Conservation (phyloP, 306 rosid genomes). For the Rosa persica region DNA sequence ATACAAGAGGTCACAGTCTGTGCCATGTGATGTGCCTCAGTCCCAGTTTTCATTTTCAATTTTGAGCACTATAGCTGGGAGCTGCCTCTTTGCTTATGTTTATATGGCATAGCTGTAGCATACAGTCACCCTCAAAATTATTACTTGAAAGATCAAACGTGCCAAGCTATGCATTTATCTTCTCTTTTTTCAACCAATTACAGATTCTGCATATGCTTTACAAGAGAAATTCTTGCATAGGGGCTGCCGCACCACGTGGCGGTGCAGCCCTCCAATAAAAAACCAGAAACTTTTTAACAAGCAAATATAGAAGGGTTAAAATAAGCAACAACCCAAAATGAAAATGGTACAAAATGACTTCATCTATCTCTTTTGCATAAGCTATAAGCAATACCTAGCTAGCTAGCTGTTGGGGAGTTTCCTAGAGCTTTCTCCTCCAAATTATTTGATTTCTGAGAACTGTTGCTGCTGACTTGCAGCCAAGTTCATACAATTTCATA, state of each 20-base stretch:
- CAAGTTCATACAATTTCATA: neutral
- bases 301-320: neutral
- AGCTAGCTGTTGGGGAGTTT: neutral
- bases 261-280: no score
- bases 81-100: neutral
- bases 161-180: neutral
- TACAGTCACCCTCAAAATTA: neutral
- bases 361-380: neutral
- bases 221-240: no score
- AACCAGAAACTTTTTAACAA: no score
- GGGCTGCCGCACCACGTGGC: no score
- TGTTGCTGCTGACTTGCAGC: neutral
- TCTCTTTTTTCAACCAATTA: neutral
- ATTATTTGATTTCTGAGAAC: neutral
- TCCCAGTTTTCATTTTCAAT: neutral
- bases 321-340: neutral
- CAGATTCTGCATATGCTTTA: neutral
- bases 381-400: neutral
- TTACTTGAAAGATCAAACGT: neutral
- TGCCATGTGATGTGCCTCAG: constrained; percentile 1
- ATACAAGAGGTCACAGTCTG: constrained; percentile 1
- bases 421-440: neutral
- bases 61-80: neutral
- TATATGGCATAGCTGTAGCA: neutral
- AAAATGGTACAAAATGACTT: neutral